Evolutionary conservation across 441 rosid genomes (phyloP), one percentile per base, ranked within the genome.

Genomic region (Jatropha podagrica): DNA sequence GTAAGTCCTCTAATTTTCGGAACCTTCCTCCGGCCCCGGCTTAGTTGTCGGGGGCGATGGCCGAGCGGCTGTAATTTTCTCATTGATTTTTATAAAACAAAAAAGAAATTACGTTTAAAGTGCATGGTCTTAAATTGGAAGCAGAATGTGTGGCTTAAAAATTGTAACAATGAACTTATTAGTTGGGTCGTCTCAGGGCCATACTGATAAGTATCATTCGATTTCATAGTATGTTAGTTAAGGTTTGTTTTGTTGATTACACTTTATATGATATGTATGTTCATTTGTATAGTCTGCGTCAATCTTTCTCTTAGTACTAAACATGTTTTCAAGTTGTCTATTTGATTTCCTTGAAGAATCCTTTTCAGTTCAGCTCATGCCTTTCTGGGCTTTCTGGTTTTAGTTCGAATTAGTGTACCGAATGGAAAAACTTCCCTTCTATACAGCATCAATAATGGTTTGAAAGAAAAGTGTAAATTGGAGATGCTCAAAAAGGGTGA

Each of bases 11-110:
- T 44, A 51, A 23, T 20, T n/a, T 58, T 20, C 32, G 0, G 4
- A n/a, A 56, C 61, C 12, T 32, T n/a, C 27, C 27, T 41, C 70
- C 66, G 32, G 32, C 1, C 18, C 17, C 1, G 32, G 11, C 48
- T 13, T 5, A 78, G 83, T 74, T 79, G 76, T 71, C 72, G 37
- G 5, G 66, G 81, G 79, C 32, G 2, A 32, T 32, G 32, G 32
- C 32, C 32, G 32, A 32, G 32, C 32, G 32, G 32, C 32, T 32
- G 1, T 32, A 32, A 32, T 32, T 32, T 44, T 44, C 10, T 44
- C 7, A 44, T 15, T 65, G 46, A 61, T 46, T 49, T 46, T 20
- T 52, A 52, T 17, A 15, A 4, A 52, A 52, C 4, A 7, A 52
- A 52, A 0, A 32, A 15, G n/a, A 48, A 8, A 48, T 17, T 52